Evolutionary conservation across 805 yeast genomes (phyloP), one percentile per base, ranked within the genome.

Genomic region (Priceomyces carsonii): DNA sequence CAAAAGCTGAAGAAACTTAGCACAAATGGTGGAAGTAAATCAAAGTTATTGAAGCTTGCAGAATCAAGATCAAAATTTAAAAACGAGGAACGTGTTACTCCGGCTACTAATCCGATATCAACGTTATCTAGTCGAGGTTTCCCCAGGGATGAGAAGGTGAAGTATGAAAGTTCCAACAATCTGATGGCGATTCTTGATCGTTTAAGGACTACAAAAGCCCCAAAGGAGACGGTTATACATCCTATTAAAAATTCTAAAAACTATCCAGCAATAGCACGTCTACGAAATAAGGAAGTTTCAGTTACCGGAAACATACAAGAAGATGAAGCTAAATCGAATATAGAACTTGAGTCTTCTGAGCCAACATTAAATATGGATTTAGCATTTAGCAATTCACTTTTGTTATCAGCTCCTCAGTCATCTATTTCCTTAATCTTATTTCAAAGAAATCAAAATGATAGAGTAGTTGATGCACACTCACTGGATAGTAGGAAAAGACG

Each of bases 41-140:
- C 26, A 7, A 56, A 57, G 35, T 35, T 57, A 19, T 52, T 57
- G 12, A 49, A 51, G 34, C 45, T 57, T 32, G 61, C 61, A 7
- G 44, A 44, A 33, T 35, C 40, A 26, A 35, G 61, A 33, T 36
- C 55, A 12, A 35, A 28, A 9, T 22, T 26, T 23, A 26, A 20
- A 20, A 20, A 6, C 6, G 21, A 16, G 20, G 12, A 8, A 27
- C 17, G 8, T 8, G 23, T 21, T 10, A 21, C 23, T 21, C 10
- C 10, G 10, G 23, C 12, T 29, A n/a, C n/a, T n/a, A n/a, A n/a
- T n/a, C n/a, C n/a, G n/a, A n/a, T n/a, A n/a, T n/a, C n/a, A n/a
- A n/a, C n/a, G n/a, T n/a, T n/a, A n/a, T n/a, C n/a, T n/a, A n/a
- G n/a, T n/a, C n/a, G n/a, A n/a, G n/a, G n/a, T n/a, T n/a, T n/a